Percentiles rank a stretch among this genome's conserved stretches.
Evolutionary conservation across 2,329 filamentous ascomycete genomes (phyloP).

Genomic region (Cucurbitaria berberidis): DNA sequence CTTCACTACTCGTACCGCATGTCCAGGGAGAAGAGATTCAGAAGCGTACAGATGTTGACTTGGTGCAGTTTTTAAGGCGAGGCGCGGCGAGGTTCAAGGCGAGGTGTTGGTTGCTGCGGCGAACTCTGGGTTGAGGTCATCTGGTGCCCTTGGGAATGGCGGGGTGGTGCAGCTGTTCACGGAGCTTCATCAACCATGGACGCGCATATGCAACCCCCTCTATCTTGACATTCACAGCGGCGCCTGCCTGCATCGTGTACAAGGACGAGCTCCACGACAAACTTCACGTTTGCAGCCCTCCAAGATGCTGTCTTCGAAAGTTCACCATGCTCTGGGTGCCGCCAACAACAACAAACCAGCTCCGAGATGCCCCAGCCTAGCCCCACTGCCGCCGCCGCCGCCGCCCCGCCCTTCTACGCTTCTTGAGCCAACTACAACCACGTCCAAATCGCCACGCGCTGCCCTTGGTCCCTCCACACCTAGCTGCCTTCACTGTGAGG

Average conservation of each 20-base stretch:
- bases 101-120: not conserved
- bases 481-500: not conserved
- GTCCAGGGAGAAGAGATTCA: not conserved
- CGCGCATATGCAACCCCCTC: too few species aligned
- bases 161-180: too few species aligned
- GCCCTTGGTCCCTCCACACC: too few species aligned
- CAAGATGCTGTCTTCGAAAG: too few species aligned
- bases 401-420: slow-evolving; percentile 4
- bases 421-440: slow-evolving; percentile 7
- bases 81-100: too few species aligned
- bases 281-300: not conserved
- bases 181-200: too few species aligned
- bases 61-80: too few species aligned
- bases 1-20: not conserved
- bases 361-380: not conserved
- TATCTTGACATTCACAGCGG: too few species aligned
- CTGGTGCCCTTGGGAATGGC: slow-evolving; percentile 8
- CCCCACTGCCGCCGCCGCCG: too few species aligned
- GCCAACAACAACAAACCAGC: not conserved
- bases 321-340: too few species aligned
- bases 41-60: too few species aligned
- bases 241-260: not conserved
- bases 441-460: not conserved
- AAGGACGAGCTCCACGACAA: not conserved
- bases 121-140: slow-evolving; percentile 9